These are phyloP conservation scores for Penstemon barbatus DNA, from an alignment of 257 asterid species.

Conservation along the genomic window DNA sequence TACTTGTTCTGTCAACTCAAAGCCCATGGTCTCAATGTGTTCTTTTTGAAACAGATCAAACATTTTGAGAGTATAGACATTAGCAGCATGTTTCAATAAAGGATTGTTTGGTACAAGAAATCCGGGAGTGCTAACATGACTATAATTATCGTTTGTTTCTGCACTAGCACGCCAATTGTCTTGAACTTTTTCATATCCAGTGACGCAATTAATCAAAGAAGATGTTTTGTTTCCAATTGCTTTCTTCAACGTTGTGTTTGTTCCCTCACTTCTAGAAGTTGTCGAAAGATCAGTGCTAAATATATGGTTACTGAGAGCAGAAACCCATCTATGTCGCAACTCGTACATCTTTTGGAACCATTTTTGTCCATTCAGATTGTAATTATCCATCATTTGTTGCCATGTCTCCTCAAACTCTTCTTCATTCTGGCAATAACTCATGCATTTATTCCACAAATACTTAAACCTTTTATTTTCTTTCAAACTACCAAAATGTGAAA, in stretches of 20 bases:
- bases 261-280: slow-evolving; percentile 6
- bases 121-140: neutral
- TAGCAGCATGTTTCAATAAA: neutral
- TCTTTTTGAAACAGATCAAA: neutral
- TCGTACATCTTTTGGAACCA: neutral
- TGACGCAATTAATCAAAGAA: neutral
- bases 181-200: neutral
- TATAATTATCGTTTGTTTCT: neutral
- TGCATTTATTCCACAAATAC: neutral
- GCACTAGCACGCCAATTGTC: neutral
- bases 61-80: neutral
- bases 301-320: neutral
- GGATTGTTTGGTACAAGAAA: neutral
- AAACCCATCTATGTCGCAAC: neutral
- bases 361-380: neutral
- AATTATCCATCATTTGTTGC: neutral
- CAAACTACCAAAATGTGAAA: neutral
- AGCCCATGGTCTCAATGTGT: neutral
- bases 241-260: neutral
- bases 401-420: neutral
- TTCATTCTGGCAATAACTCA: neutral
- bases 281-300: neutral
- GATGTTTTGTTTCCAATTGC: neutral
- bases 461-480: too few relatives aligned
- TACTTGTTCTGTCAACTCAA: neutral